Base-by-base conservation (phyloP, 1,139 yeast species). In the Hansenula lynferdii region DNA sequence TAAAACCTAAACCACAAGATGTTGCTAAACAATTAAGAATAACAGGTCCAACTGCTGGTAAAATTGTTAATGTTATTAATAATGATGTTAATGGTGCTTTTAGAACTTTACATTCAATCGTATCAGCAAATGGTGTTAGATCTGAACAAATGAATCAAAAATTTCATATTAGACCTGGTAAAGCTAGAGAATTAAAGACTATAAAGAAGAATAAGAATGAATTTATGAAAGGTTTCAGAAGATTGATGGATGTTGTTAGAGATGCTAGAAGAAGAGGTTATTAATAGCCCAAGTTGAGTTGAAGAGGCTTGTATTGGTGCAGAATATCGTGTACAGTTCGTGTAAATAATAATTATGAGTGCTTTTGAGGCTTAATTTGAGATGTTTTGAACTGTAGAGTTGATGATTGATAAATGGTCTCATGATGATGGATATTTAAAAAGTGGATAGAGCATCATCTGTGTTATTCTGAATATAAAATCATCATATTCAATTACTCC, bases 191-290 rank as follows among this genome's bases (percentile, higher is more conserved):
- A 41, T 53, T 61, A 47, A 67, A 65, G 51, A 63, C 64, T 49
- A 62, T 72, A 15, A 62, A 58, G 41, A 65, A 64, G 47, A 72
- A 72, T 51, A 70, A 73, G 57, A 65, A 57, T 50, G 61, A 64
- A 39, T 74, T 74, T 48, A 65, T 67, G 56, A 62, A 63, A 46
- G 77, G 77, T 31, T 65, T 73, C 54, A 65, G 66, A 47, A 59
- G 69, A 44, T 53, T 73, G 42, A 68, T 74, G 49, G 58, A 57
- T 15, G 61, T 70, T 31, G 75, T 73, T 31, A 67, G 65, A 44
- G 75, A 71, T 42, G 78, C 77, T 26, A 73, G 67, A 54, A 69
- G 78, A 58, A 72, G 69, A 52, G 80, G 80, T 36, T 74, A 73
- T 44, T 73, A 33, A 15, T n/a, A n/a, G n/a, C n/a, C n/a, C n/a